A percentile compares a stretch with the other conserved stretches of the same genome.
Conservation (phyloP, 2,329 filamentous ascomycete species). For the Ampelomyces quisqualis region DNA sequence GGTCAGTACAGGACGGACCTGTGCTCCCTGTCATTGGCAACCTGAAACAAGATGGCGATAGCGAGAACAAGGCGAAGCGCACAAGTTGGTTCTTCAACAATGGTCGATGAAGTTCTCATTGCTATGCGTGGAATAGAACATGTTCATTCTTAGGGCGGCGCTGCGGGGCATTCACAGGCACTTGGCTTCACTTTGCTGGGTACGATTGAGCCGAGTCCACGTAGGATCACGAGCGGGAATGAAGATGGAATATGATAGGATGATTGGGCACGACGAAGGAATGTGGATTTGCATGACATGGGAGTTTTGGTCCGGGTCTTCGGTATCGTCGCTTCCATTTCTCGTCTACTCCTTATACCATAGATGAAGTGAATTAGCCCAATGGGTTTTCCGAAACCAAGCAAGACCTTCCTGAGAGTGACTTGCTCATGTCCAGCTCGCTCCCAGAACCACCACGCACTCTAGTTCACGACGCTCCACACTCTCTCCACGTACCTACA, state of each 20-base stretch:
- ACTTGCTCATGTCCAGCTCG: too few species aligned
- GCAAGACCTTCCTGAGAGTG: too few species aligned
- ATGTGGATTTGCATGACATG: too few species aligned
- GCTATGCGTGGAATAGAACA: not conserved
- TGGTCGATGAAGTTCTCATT: slow-evolving; percentile 1
- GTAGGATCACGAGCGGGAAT: too few species aligned
- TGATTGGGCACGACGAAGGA: too few species aligned
- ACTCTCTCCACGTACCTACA: too few species aligned
- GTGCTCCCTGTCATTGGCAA: slow-evolving; percentile 47
- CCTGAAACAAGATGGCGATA: slow-evolving; percentile 54
- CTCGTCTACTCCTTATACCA: not conserved
- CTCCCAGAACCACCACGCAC: too few species aligned
- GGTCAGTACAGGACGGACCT: slow-evolving; percentile 35
- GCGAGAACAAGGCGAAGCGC: slow-evolving; percentile 59
- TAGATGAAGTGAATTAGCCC: not conserved
- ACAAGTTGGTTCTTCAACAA: slow-evolving; percentile 76
- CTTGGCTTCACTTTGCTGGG: too few species aligned
- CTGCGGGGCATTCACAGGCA: not conserved
- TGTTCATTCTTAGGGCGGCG: not conserved
- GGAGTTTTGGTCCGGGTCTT: not conserved
- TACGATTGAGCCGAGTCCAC: too few species aligned
- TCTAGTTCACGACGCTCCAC: too few species aligned
- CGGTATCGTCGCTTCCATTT: not conserved
- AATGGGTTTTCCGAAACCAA: too few species aligned
- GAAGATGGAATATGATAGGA: too few species aligned